Conservation (phyloP, 2,329 filamentous ascomycete species). For the Penicillium occitanis region DNA sequence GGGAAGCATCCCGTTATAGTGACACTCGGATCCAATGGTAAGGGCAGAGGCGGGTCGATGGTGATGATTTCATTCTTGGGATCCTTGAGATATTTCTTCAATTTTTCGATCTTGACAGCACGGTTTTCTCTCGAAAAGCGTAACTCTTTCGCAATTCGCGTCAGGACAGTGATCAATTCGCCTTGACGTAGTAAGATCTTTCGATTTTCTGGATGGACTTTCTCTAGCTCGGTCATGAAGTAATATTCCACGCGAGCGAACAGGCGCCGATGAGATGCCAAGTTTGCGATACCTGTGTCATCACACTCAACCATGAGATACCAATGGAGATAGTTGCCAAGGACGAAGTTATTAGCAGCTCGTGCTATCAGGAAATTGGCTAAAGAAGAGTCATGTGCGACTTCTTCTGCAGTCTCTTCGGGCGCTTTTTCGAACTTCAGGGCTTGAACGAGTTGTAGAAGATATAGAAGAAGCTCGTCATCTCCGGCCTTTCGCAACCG, state of each 20-base stretch:
- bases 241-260: constrained; percentile 94
- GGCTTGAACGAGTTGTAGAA: constrained; percentile 92
- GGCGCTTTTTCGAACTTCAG: constrained; percentile 86
- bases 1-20: constrained; percentile 75
- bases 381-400: constrained; percentile 74
- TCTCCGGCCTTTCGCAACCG: constrained; percentile 89
- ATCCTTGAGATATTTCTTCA: constrained; percentile 82
- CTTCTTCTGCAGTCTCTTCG: constrained; percentile 60
- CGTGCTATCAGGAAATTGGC: constrained; percentile 86
- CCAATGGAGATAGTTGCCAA: constrained; percentile 97
- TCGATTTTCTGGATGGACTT: constrained; percentile 69
- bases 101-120: constrained; percentile 74
- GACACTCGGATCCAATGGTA: constrained; percentile 84
- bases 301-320: constrained; percentile 98
- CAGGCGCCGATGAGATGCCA: constrained; percentile 73
- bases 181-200: constrained; percentile 80
- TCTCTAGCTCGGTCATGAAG: constrained; percentile 86
- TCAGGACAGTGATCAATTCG: constrained; percentile 81
- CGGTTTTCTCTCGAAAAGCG: constrained; percentile 77
- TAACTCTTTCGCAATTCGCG: constrained; percentile 85
- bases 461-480: constrained; percentile 83
- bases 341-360: constrained; percentile 80
- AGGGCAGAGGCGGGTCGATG: constrained; percentile 81
- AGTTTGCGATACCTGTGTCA: constrained; percentile 73
- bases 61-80: constrained; percentile 82